Evolutionary conservation across 1,139 yeast species (phyloP).

Genomic region (Taphrina deformans): DNA sequence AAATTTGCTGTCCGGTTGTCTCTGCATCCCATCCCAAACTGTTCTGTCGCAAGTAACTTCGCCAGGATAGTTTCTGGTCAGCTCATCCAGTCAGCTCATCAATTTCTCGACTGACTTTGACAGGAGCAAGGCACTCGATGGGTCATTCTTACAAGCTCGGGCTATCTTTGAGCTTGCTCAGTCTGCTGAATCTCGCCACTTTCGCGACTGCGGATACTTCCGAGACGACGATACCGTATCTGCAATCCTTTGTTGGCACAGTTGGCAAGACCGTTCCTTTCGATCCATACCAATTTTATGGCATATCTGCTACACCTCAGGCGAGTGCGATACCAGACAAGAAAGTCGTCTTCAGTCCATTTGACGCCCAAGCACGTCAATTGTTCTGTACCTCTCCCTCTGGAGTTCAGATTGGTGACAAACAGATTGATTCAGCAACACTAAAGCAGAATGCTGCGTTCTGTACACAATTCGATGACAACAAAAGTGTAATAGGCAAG

Average conservation of each 20-base stretch:
- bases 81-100: too few species aligned
- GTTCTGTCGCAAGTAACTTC: too few species aligned
- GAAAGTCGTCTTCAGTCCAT: background rate
- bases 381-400: background rate
- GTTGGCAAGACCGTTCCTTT: background rate
- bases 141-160: too few species aligned
- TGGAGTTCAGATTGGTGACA: background rate
- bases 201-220: background rate
- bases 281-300: background rate
- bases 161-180: background rate
- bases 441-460: background rate
- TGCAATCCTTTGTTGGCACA: background rate
- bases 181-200: background rate
- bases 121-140: too few species aligned
- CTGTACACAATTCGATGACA: background rate
- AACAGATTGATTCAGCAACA: background rate
- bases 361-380: background rate
- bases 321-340: background rate
- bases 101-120: too few species aligned
- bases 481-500: background rate
- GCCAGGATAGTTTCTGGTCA: too few species aligned
- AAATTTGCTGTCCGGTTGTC: too few species aligned
- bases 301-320: background rate
- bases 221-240: background rate
- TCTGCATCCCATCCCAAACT: too few species aligned